phyloP scores from a whole-genome alignment of 352 stramenopile species.

The Globisporangium lucens region DNA sequence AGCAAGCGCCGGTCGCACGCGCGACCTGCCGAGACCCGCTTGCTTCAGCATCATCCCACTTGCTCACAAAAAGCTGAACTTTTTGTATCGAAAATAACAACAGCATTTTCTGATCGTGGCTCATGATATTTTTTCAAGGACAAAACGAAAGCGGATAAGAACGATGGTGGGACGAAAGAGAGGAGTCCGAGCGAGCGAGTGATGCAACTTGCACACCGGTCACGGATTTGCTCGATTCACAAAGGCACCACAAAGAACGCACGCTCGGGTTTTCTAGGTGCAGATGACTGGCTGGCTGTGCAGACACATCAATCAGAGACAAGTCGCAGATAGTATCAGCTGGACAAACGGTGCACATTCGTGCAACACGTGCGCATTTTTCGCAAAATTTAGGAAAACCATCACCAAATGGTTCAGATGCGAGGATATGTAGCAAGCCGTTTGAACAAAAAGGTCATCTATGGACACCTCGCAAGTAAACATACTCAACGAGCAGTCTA shows the following conservation, averaged over 20 bases:
- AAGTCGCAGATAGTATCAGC: background rate
- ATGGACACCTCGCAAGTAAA: too few relatives aligned
- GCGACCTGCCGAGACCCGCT: background rate
- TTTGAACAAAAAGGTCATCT: too few relatives aligned
- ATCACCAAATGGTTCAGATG: too few relatives aligned
- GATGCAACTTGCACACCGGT: background rate
- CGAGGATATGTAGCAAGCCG: too few relatives aligned
- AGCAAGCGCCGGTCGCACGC: background rate
- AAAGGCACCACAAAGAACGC: background rate
- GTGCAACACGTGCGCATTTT: background rate
- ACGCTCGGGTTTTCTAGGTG: background rate
- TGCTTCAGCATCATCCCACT: background rate
- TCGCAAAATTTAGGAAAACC: background rate
- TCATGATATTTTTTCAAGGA: background rate
- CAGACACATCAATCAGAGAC: slow-evolving; percentile 1
- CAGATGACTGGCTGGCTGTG: background rate
- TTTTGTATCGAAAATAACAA: background rate
- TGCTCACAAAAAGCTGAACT: background rate
- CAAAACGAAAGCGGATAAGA: background rate
- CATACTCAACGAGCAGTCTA: too few relatives aligned
- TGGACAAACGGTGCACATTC: background rate
- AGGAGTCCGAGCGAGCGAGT: background rate
- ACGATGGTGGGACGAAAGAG: slow-evolving; percentile 3
- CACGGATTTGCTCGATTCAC: background rate
- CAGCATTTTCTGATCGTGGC: background rate